phyloP scores from a whole-genome alignment of 345 rosid genomes.

The Lepidium didymum region DNA sequence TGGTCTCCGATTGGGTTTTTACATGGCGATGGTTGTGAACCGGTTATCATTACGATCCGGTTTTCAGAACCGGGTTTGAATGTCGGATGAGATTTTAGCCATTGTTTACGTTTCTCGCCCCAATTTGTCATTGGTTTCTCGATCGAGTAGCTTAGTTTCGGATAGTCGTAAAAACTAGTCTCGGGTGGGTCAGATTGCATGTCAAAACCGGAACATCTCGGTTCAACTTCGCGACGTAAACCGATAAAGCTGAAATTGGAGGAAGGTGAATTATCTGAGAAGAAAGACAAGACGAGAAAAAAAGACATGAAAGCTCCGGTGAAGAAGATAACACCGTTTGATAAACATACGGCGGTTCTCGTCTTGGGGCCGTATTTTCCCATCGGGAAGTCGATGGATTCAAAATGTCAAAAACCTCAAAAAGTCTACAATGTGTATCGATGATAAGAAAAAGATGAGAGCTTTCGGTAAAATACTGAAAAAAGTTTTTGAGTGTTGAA shows the following conservation, averaged over 20 bases:
- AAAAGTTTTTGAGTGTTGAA: neutral
- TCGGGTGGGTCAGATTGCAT: slow-evolving; percentile 47
- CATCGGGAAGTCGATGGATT: slow-evolving; percentile 28
- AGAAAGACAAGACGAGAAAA: slow-evolving; percentile 53
- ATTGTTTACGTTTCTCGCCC: slow-evolving; percentile 67
- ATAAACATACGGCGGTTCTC: slow-evolving; percentile 30
- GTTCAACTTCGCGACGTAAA: neutral
- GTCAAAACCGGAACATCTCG: slow-evolving; percentile 29
- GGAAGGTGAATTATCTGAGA: slow-evolving; percentile 33
- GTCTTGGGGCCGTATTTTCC: slow-evolving; percentile 29
- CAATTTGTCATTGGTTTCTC: slow-evolving; percentile 50
- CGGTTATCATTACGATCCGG: slow-evolving; percentile 67
- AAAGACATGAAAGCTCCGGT: slow-evolving; percentile 50
- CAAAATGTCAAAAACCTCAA: neutral
- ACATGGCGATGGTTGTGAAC: slow-evolving; percentile 81
- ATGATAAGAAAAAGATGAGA: neutral
- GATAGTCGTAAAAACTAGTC: slow-evolving; percentile 66
- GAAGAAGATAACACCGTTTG: slow-evolving; percentile 43
- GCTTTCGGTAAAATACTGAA: neutral
- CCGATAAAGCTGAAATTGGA: slow-evolving; percentile 8
- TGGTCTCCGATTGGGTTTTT: slow-evolving; percentile 81
- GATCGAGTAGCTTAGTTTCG: slow-evolving; percentile 54
- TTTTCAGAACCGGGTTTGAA: slow-evolving; percentile 50
- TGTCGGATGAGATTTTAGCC: slow-evolving; percentile 69
- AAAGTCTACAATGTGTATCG: neutral